These are phyloP conservation scores for Parsonsia alboflavescens DNA, from an alignment of 257 asterid genomes.

Conservation along the genomic window DNA sequence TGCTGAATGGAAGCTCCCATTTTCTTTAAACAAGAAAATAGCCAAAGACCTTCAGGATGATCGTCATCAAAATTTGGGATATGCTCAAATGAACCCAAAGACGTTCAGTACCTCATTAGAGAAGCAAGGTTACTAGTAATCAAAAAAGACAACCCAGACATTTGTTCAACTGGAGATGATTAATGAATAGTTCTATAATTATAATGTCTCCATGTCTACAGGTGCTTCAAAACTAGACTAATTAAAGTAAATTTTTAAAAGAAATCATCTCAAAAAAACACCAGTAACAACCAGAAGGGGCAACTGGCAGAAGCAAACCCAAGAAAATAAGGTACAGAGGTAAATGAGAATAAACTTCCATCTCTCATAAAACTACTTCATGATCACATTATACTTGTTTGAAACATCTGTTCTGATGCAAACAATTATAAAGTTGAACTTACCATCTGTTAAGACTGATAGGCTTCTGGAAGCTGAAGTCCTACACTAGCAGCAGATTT, in stretches of 20 bases:
- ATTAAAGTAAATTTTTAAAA: background rate
- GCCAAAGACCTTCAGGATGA: background rate
- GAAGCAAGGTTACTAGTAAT: background rate
- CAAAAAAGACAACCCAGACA: background rate
- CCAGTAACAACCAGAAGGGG: background rate
- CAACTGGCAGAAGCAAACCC: background rate
- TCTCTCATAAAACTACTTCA: background rate
- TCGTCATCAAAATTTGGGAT: background rate
- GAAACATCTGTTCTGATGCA: background rate
- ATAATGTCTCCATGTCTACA: background rate
- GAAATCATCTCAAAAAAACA: background rate
- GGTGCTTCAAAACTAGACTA: background rate
- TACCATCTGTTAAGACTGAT: conserved; percentile 47
- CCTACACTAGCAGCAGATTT: conserved; percentile 97
- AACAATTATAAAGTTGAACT: background rate
- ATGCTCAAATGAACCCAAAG: background rate
- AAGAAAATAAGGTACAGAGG: background rate
- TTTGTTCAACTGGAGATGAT: background rate
- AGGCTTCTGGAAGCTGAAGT: conserved; percentile 74
- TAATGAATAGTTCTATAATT: background rate
- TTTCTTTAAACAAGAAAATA: background rate
- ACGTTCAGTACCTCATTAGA: background rate
- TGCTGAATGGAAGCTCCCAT: background rate
- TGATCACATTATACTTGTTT: background rate
- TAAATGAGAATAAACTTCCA: background rate